phyloP scores from a whole-genome alignment of 108 stramenopile species.

The Seminavis robusta region DNA sequence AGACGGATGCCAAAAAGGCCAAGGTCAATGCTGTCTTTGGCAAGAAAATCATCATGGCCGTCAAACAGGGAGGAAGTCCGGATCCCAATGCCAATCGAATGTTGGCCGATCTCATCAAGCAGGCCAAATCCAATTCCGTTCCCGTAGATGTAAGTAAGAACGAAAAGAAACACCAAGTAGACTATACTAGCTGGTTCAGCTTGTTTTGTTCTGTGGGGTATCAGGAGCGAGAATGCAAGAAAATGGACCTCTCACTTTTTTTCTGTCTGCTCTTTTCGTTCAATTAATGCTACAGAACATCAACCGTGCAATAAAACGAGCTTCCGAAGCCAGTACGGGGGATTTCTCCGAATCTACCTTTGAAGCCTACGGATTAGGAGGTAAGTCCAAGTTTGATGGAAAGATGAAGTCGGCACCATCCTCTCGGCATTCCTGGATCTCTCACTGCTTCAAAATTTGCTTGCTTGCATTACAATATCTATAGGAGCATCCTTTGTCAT shows the following conservation, averaged over 20 bases:
- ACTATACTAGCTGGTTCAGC: no score
- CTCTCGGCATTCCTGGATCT: neutral
- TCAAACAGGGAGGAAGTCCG: slow-evolving; percentile 63
- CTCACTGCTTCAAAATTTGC: neutral
- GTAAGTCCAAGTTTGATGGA: no score
- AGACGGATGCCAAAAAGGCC: slow-evolving; percentile 85
- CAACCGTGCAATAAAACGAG: slow-evolving; percentile 84
- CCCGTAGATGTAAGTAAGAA: slow-evolving; percentile 70
- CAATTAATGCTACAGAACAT: slow-evolving; percentile 48
- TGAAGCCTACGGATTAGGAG: slow-evolving; percentile 77
- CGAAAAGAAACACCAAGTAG: no score
- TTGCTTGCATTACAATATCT: neutral
- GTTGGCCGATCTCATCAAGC: slow-evolving; percentile 73
- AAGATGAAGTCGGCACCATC: neutral
- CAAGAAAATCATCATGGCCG: slow-evolving; percentile 88
- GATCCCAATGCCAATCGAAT: slow-evolving; percentile 75
- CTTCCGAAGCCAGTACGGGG: slow-evolving; percentile 68
- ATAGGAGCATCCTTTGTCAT: slow-evolving; percentile 64
- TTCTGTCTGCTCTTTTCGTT: neutral
- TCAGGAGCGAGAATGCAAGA: no score
- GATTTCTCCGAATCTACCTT: slow-evolving; percentile 80
- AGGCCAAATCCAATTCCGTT: slow-evolving; percentile 78
- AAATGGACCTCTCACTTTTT: neutral
- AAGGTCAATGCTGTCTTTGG: slow-evolving; percentile 82
- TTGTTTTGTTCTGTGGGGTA: no score